Conservation (phyloP, 108 stramenopile genomes). For the Schizochytrium sp. region DNA sequence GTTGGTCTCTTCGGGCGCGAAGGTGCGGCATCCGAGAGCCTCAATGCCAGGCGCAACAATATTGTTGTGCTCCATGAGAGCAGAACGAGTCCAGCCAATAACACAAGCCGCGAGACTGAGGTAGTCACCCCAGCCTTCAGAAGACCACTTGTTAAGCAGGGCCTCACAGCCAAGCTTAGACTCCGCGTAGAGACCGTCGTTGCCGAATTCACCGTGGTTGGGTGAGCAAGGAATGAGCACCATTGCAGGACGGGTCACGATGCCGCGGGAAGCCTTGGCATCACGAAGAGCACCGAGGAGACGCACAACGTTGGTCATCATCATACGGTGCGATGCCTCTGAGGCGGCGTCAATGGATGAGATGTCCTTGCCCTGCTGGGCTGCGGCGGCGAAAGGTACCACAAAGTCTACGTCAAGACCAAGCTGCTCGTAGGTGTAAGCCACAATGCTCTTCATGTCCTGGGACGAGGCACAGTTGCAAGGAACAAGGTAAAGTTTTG, state of each 20-base stretch:
- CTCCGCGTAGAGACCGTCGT: slow-evolving; percentile 66
- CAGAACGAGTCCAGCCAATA: slow-evolving; percentile 64
- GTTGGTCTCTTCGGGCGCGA: slow-evolving; percentile 52
- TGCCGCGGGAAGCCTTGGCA: slow-evolving; percentile 34
- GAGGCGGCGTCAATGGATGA: slow-evolving; percentile 33
- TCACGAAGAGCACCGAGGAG: slow-evolving; percentile 39
- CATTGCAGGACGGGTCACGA: slow-evolving; percentile 56
- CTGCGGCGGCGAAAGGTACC: slow-evolving; percentile 62
- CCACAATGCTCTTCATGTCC: slow-evolving; percentile 54
- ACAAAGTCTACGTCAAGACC: slow-evolving; percentile 61
- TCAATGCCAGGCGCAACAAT: slow-evolving; percentile 62
- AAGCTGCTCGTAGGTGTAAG: slow-evolving; percentile 31
- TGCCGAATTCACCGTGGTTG: slow-evolving; percentile 63
- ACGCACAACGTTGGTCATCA: slow-evolving; percentile 64
- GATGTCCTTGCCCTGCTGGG: slow-evolving; percentile 51
- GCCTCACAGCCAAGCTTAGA: slow-evolving; percentile 63
- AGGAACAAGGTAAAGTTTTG: slow-evolving; percentile 46
- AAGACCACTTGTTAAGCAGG: slow-evolving; percentile 63
- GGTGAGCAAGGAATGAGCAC: slow-evolving; percentile 45
- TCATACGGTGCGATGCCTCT: slow-evolving; percentile 63
- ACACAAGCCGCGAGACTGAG: slow-evolving; percentile 58
- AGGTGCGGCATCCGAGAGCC: slow-evolving; percentile 51
- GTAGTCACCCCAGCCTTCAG: slow-evolving; percentile 63
- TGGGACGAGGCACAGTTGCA: slow-evolving; percentile 60
- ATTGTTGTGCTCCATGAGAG: slow-evolving; percentile 62